Conservation (phyloP, 306 rosid genomes). For the Rubus parviflorus region DNA sequence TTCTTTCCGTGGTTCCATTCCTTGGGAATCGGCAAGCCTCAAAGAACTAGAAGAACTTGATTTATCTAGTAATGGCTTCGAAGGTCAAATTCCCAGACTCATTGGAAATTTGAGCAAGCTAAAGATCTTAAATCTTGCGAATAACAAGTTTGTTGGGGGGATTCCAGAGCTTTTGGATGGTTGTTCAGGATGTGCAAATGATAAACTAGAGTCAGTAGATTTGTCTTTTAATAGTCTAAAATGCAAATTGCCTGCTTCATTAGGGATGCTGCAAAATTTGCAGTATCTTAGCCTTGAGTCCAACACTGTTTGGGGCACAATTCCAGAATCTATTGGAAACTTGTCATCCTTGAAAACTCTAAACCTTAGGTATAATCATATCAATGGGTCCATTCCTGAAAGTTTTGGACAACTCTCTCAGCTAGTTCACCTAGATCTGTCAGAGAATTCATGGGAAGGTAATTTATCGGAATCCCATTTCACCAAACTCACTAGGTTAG, state of each 20-base stretch:
- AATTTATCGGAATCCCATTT: neutral
- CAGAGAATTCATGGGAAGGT: neutral
- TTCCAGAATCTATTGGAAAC: slow-evolving; percentile 33
- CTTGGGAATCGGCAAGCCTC: neutral
- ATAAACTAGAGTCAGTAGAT: slow-evolving; percentile 7
- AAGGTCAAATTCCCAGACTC: neutral
- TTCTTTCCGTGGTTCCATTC: neutral
- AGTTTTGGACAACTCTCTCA: neutral
- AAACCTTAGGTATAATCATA: neutral
- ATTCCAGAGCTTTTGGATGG: neutral
- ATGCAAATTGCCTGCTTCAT: neutral
- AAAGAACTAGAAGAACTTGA: neutral
- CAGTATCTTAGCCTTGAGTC: neutral
- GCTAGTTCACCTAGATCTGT: neutral
- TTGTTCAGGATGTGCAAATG: slow-evolving; percentile 21
- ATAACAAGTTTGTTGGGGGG: neutral
- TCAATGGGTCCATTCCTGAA: neutral
- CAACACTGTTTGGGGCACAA: slow-evolving; percentile 11
- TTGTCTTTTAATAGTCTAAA: neutral
- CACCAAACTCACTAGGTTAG: neutral
- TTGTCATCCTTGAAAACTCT: slow-evolving; percentile 4
- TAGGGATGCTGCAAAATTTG: neutral
- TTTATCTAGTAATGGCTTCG: neutral
- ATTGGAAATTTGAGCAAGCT: too few species aligned
- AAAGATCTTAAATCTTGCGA: neutral